phyloP scores from a whole-genome alignment of 2,329 filamentous ascomycete species.

The Verticillium nonalfalfae region DNA sequence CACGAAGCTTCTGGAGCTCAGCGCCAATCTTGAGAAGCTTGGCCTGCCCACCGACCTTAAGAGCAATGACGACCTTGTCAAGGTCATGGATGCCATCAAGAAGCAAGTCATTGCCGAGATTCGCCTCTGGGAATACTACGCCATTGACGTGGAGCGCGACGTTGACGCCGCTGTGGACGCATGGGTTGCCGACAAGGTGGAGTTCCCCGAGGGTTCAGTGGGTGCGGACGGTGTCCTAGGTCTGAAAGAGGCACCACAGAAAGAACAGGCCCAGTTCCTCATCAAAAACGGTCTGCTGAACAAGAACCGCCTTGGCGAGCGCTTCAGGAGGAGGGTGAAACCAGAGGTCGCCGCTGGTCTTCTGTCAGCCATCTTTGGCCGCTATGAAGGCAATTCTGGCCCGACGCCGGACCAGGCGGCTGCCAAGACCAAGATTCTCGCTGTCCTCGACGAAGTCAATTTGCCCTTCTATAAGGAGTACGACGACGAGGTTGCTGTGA shows the following conservation, averaged over 20 bases:
- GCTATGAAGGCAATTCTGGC: constrained; percentile 48
- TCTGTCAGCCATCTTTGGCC: constrained; percentile 62
- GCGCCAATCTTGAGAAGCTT: constrained; percentile 62
- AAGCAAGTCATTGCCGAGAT: constrained; percentile 70
- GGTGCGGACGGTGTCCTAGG: constrained; percentile 34
- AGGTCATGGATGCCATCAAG: constrained; percentile 81
- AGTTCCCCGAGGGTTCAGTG: constrained; percentile 40
- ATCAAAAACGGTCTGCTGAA: constrained; percentile 64
- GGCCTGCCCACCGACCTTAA: constrained; percentile 72
- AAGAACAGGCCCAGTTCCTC: constrained; percentile 55
- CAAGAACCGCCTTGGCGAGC: constrained; percentile 69
- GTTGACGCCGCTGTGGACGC: constrained; percentile 61
- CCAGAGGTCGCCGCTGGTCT: constrained; percentile 64
- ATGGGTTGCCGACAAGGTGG: constrained; percentile 60
- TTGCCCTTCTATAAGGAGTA: constrained; percentile 89
- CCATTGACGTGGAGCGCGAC: constrained; percentile 70
- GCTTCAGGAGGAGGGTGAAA: constrained; percentile 67
- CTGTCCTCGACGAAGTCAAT: constrained; percentile 78
- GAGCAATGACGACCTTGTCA: constrained; percentile 63
- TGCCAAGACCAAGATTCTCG: constrained; percentile 47
- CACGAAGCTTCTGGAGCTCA: constrained; percentile 64
- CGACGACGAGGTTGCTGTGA: constrained; percentile 73
- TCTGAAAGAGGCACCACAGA: constrained; percentile 35
- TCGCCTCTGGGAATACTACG: constrained; percentile 91
- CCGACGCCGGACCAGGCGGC: constrained; percentile 42